phyloP scores from a whole-genome alignment of 257 asterid genomes.

The Nicotiana paniculata region DNA sequence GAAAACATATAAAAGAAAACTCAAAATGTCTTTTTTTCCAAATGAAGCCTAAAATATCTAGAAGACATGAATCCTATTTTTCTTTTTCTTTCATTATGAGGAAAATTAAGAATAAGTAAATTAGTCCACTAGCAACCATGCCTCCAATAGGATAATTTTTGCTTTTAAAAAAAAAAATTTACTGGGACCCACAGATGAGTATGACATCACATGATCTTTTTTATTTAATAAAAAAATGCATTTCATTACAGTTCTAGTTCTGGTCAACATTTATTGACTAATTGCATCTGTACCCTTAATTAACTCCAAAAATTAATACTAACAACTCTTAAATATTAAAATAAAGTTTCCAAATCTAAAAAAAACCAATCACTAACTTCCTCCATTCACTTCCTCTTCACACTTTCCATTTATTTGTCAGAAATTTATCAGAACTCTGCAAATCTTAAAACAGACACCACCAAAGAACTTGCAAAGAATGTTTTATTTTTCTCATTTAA shows the following conservation, averaged over 20 bases:
- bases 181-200: neutral
- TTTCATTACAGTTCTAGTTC: neutral
- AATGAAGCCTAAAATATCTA: neutral
- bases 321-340: neutral
- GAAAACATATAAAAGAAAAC: no score
- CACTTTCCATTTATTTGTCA: neutral
- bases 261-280: slow-evolving; percentile 7
- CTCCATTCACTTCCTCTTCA: neutral
- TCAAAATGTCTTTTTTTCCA: no score
- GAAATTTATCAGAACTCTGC: neutral
- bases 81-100: neutral
- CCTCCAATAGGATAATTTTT: neutral
- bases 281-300: neutral
- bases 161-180: neutral
- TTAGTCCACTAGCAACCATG: neutral
- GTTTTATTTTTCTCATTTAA: neutral
- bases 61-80: neutral
- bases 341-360: neutral
- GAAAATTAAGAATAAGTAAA: neutral
- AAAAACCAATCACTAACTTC: neutral
- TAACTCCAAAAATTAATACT: neutral
- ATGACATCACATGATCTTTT: neutral
- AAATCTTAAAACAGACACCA: neutral
- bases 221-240: neutral
- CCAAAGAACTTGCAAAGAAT: slow-evolving; percentile 6